Evolutionary conservation across 2,329 filamentous ascomycete species (phyloP).

Genomic region (Microdochium nivale): DNA sequence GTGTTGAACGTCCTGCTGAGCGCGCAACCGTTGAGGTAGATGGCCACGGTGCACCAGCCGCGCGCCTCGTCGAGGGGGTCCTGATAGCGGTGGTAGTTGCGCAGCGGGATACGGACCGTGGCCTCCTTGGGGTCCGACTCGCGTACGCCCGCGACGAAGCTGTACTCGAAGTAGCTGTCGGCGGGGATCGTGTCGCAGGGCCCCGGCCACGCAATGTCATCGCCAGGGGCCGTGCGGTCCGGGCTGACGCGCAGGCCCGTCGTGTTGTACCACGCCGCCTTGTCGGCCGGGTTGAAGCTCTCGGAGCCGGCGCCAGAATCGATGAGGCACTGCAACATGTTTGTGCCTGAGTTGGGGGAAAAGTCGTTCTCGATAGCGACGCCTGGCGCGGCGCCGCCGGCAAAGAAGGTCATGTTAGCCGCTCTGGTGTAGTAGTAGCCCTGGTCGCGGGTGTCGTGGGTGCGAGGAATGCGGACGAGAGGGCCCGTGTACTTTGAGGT

Average conservation of each 20-base stretch:
- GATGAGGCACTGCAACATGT: slow-evolving; percentile 13
- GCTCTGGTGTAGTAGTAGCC: slow-evolving; percentile 12
- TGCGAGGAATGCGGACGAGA: slow-evolving; percentile 17
- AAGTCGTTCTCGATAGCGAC: neutral
- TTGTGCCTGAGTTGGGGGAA: slow-evolving; percentile 4
- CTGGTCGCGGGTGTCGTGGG: neutral
- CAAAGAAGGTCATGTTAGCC: slow-evolving; percentile 13
- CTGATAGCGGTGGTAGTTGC: slow-evolving; percentile 19
- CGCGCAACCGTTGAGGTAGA: slow-evolving; percentile 16
- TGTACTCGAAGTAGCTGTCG: slow-evolving; percentile 14
- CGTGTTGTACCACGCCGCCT: slow-evolving; percentile 9
- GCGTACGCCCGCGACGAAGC: slow-evolving; percentile 13
- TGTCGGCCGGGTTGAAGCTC: slow-evolving; percentile 10
- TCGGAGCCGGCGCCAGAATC: slow-evolving; percentile 21
- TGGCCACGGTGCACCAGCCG: slow-evolving; percentile 16
- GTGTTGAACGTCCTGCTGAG: slow-evolving; percentile 22
- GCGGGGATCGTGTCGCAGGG: slow-evolving; percentile 18
- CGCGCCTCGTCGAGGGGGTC: slow-evolving; percentile 3
- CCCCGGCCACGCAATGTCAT: slow-evolving; percentile 15
- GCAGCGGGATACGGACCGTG: slow-evolving; percentile 19
- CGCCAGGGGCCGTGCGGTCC: slow-evolving; percentile 1
- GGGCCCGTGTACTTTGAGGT: slow-evolving; percentile 21
- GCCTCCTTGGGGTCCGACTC: slow-evolving; percentile 12
- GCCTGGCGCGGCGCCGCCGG: slow-evolving; percentile 2
- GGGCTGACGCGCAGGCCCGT: slow-evolving; percentile 8